Conservation (phyloP, 805 yeast species). For the Sugiyamaella americana region DNA sequence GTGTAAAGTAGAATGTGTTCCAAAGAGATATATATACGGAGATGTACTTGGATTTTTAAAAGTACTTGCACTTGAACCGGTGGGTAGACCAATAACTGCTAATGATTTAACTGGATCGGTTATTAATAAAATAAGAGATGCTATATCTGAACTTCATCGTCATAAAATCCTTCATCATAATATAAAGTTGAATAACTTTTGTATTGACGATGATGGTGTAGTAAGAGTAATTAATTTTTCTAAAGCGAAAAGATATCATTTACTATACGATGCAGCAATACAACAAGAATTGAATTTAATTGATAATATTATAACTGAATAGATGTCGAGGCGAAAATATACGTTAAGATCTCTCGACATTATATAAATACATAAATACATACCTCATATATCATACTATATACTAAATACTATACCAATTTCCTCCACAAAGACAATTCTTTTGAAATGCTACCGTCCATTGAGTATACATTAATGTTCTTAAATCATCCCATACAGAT, state of each 20-base stretch:
- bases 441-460: constrained; percentile 67
- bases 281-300: constrained; percentile 16
- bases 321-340: too few relatives aligned
- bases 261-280: constrained; percentile 19
- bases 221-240: constrained; percentile 20
- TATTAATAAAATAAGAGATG: constrained; percentile 13
- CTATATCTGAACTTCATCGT: constrained; percentile 18
- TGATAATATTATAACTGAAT: constrained; percentile 3
- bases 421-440: constrained; percentile 72
- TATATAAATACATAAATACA: too few relatives aligned
- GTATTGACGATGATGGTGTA: constrained; percentile 12
- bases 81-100: constrained; percentile 17
- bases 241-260: constrained; percentile 19
- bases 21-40: constrained; percentile 19
- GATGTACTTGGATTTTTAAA: constrained; percentile 19
- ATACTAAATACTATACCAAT: constrained; percentile 42
- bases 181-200: constrained; percentile 18
- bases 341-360: too few relatives aligned
- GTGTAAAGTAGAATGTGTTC: constrained; percentile 8
- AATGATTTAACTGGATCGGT: constrained; percentile 13
- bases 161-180: constrained; percentile 18
- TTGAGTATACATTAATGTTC: constrained; percentile 27
- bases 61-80: constrained; percentile 22
- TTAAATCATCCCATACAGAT: constrained; percentile 37
- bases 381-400: too few relatives aligned